Evolutionary conservation across 148 eudicot species (phyloP), one percentile per base, ranked within the genome.

Genomic region (Vaccinium darrowii): DNA sequence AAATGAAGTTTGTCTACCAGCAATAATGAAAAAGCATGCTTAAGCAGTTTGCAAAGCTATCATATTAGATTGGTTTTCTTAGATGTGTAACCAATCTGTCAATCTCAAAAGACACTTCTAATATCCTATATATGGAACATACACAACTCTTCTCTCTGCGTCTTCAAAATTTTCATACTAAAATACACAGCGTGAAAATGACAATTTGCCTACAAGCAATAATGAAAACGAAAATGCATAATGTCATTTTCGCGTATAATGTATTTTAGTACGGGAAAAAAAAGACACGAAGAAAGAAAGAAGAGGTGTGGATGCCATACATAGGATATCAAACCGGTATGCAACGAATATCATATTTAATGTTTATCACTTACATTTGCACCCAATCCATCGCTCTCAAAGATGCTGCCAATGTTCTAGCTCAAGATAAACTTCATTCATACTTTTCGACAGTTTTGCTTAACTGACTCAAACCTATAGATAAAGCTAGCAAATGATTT

Each of bases 401-500:
- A 63, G 71, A 23, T 13, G 23, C 71, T 63, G 5, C 72, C 27
- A 7, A 19, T 30, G 8, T 25, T 67, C 60, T 25, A 50, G 76
- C 76, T 65, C 4, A 47, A 65, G 51, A 43, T 81, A 47, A 81
- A 72, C 25, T 72, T 21, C 75, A 65, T 47, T 49, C 23, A 81
- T 39, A 60, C 30, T 15, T 1, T 13, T 39, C 25, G 2, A 78
- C 23, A 79, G 18, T 79, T 57, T 79, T 16, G 0, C 5, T 4
- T 11, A 14, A 9, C 18, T 25, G 13, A 49, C 18, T n/a, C 16
- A 18, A 63, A 15, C 65, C 6, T 62, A 47, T 25, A 51, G 8
- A 76, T 8, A 77, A 84, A n/a, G 63, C 39, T 39, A 85, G 58
- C 52, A 60, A 71, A 25, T 18, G 57, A 74, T 79, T 76, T 82